Evolutionary conservation across 441 rosid species (phyloP).

Genomic region (Populus trichocarpa): DNA sequence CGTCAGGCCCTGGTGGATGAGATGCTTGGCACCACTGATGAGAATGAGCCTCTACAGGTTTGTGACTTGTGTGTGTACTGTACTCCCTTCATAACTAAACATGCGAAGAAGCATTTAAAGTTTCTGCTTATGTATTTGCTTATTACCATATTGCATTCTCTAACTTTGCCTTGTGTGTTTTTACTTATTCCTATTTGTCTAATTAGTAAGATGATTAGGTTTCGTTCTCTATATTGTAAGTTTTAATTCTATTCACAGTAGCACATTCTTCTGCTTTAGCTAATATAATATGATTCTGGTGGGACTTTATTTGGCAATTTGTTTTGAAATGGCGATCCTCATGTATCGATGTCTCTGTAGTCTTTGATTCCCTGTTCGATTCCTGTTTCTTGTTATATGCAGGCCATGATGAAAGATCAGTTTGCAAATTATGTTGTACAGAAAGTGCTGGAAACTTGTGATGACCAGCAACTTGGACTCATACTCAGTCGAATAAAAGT

Average conservation of each 20-base stretch:
- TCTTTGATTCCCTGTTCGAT: not conserved
- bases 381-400: conserved; percentile 10
- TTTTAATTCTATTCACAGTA: not conserved
- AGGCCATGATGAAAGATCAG: conserved; percentile 92
- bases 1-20: conserved; percentile 69
- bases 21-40: conserved; percentile 80
- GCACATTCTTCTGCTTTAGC: not conserved
- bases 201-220: not conserved
- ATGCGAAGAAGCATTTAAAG: not conserved
- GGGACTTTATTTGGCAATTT: not conserved
- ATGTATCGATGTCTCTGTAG: not conserved
- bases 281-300: not conserved
- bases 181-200: not conserved
- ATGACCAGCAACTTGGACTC: conserved; percentile 67
- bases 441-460: conserved; percentile 82
- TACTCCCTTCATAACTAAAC: not conserved
- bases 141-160: not conserved
- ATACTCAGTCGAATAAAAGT: conserved; percentile 71
- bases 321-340: not conserved
- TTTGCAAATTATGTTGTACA: conserved; percentile 82
- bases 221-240: not conserved
- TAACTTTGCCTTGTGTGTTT: not conserved
- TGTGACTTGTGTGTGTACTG: not conserved
- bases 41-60: conserved; percentile 86
- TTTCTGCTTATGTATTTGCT: not conserved